Percentiles rank a stretch among this genome's conserved stretches.
Conservation (phyloP, 2,329 filamentous ascomycete genomes). For the Pseudopyricularia javanii region DNA sequence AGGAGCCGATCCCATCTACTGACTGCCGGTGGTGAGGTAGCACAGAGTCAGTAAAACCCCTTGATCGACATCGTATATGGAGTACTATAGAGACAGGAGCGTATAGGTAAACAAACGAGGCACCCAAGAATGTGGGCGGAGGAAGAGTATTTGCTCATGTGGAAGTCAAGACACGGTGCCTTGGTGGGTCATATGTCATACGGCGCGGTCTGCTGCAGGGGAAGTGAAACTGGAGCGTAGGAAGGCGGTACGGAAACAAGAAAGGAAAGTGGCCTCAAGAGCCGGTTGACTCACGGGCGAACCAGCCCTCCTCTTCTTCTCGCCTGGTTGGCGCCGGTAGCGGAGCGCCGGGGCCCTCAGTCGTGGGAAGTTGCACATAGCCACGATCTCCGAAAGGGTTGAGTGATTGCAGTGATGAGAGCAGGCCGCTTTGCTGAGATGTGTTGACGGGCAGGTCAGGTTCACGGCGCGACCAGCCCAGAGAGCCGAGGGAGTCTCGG, state of each 20-base stretch:
- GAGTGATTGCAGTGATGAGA: conserved; percentile 69
- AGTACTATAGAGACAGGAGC: not conserved
- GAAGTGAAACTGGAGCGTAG: conserved; percentile 15
- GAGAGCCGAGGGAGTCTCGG: conserved; percentile 83
- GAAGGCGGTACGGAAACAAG: conserved; percentile 3
- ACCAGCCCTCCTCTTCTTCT: conserved; percentile 92
- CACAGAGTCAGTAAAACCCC: conserved; percentile 13
- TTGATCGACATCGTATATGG: not conserved
- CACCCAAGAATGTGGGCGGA: conserved; percentile 2
- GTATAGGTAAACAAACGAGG: conserved; percentile 4
- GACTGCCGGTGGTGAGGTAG: conserved; percentile 44
- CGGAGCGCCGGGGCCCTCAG: conserved; percentile 71
- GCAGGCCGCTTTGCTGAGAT: conserved; percentile 55
- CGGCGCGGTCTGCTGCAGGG: conserved; percentile 25
- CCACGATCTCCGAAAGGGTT: conserved; percentile 82
- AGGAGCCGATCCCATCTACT: conserved; percentile 94
- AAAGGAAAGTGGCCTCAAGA: not conserved
- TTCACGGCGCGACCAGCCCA: conserved; percentile 87
- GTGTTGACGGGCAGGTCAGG: conserved; percentile 66
- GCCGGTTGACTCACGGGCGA: conserved; percentile 64
- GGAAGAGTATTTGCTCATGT: conserved; percentile 17
- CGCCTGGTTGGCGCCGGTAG: conserved; percentile 72
- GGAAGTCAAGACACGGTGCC: conserved; percentile 29
- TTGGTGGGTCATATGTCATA: conserved; percentile 29
- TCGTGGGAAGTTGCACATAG: conserved; percentile 82